Evolutionary conservation across 2,329 filamentous ascomycete genomes (phyloP), one percentile per base, ranked within the genome.

Genomic region (Herpotrichia juniperi): DNA sequence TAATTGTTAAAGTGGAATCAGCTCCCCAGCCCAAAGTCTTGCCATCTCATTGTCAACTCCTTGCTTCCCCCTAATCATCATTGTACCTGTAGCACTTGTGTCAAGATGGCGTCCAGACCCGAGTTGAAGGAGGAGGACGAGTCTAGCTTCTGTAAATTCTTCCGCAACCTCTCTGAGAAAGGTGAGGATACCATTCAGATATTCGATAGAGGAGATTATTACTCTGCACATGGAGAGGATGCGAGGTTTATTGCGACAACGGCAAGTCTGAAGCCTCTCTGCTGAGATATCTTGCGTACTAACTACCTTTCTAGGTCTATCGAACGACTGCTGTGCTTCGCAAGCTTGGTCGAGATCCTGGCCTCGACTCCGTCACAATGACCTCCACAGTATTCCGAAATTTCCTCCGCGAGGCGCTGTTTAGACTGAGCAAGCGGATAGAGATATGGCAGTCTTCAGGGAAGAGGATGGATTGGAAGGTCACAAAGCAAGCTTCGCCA

Each of bases 301-400:
- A 25, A 30, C 51, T 42, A 25, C 55, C 44, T 22, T 26, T 6
- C 14, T 42, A 90, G 87, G 89, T 97, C 53, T 99, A 99, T 83
- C 96, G 96, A 78, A 97, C 94, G 4, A 97, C 93, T 1, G 96
- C 94, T 0, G 94, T 99, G 14, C 84, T 99, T 19, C 87, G 93
- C 62, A 92, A 94, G 64, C 84, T 99, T 19, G 94, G 94, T 56
- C 87, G 88, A 69, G 86, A 90, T 54, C 90, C 88, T n/a, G 89
- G 89, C 42, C 83, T 99, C 1, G 86, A 92, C 5, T 99, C 94
- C 2, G 94, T 99, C 34, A 97, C 94, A 1, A 91, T 99, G 86
- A 94, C 93, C 44, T 81, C 92, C 51, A 97, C 93, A 2, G 94
- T 97, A 3, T 99, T 94, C 75, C 89, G 93, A 47, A 96, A 96